Conservation (phyloP, 768 basidiomycete species). For the Rhizopogon sp. region DNA sequence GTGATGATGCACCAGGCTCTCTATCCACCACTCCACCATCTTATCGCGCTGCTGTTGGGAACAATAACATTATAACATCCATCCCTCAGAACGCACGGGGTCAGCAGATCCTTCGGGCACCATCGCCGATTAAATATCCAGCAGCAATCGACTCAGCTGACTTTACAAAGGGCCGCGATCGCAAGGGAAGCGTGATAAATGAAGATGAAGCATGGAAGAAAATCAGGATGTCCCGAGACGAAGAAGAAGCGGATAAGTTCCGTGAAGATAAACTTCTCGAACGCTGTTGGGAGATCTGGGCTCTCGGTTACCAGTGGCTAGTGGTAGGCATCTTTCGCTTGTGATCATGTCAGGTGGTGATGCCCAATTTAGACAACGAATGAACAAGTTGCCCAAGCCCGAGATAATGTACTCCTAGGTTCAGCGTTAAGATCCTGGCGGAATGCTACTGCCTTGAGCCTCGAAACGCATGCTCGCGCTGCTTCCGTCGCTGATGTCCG, state of each 20-base stretch:
- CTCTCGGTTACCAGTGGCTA: constrained; percentile 66
- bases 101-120: constrained; percentile 11
- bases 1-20: constrained; percentile 16
- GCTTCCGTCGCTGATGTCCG: constrained; percentile 39
- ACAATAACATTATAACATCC: constrained; percentile 13
- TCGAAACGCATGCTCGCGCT: constrained; percentile 39
- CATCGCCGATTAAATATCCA: constrained; percentile 27
- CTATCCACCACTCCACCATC: constrained; percentile 44
- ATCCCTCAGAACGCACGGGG: constrained; percentile 10
- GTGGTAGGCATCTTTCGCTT: constrained; percentile 42
- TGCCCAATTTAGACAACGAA: constrained; percentile 55
- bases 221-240: constrained; percentile 64
- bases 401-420: constrained; percentile 60
- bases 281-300: constrained; percentile 76
- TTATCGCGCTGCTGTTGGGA: constrained; percentile 39
- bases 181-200: constrained; percentile 49
- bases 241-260: constrained; percentile 67
- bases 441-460: constrained; percentile 29
- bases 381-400: constrained; percentile 63
- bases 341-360: constrained; percentile 11
- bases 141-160: constrained; percentile 10
- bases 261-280: constrained; percentile 58
- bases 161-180: constrained; percentile 26
- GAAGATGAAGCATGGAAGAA: constrained; percentile 78
- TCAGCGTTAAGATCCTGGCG: constrained; percentile 60